Evolutionary conservation across 352 stramenopile species (phyloP), one percentile per base, ranked within the genome.

Genomic region (Achlya hypogyna): DNA sequence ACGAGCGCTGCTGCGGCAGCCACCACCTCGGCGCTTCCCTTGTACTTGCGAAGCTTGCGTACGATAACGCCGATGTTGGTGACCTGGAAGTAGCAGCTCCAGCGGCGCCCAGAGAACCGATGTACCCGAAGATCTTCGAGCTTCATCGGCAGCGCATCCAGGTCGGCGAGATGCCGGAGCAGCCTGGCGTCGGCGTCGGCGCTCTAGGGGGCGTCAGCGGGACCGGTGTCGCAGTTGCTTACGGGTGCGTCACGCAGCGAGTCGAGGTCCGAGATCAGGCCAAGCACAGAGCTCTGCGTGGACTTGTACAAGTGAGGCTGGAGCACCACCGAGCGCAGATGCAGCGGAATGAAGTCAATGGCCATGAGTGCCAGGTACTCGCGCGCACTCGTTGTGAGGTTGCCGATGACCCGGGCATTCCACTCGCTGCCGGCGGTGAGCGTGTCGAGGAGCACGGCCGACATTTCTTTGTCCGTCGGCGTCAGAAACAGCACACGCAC

Each of bases 51-150:
- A 22, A 95, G 71, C 65, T 91, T 92, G 73, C 92, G 91, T 2
- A 95, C 78, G 47, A 78, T 76, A 72, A 93, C 93, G 14, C 84
- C 84, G 52, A 95, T 92, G 51, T 84, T 91, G 2, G 86, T 95
- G 14, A 81, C 82, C 83, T 91, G 52, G 25, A 73, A 23, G 16
- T 58, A 20, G 52, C 49, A 4, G 45, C 52, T 14, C 14, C 45
- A 23, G 53, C 31, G 14, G 51, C 25, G n/a, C 5, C 47, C 22
- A 58, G 14, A 29, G 12, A 31, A 62, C 20, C 29, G 45, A 8
- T 47, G 66, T 69, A 91, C 82, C 34, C 86, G 75, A n/a, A 95
- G 74, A 65, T 93, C 84, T 25, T 80, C 88, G 23, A 95, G 69
- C 43, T 80, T 82, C 22, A 95, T 75, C 16, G 90, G 71, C 77